Percentiles rank a stretch among this genome's conserved stretches.
Evolutionary conservation across 2,329 filamentous ascomycete species (phyloP).

Genomic region (Ophiostoma australiae): DNA sequence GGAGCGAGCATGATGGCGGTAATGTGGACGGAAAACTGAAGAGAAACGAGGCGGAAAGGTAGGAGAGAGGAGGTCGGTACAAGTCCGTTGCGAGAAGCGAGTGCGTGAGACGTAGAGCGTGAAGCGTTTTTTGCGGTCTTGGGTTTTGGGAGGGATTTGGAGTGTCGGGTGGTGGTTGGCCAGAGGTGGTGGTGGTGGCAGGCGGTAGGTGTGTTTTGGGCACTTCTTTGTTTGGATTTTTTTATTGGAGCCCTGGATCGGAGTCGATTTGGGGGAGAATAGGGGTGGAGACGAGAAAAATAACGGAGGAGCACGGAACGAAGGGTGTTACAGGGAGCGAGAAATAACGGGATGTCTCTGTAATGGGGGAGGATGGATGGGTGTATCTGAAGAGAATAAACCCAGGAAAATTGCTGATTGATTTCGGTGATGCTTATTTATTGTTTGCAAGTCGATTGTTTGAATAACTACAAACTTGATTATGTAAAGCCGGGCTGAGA

Average conservation of each 20-base stretch:
- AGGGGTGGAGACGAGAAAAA: conserved; percentile 20
- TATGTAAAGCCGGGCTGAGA: not conserved
- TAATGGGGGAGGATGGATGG: conserved; percentile 3
- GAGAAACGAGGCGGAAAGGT: conserved; percentile 12
- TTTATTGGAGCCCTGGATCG: conserved; percentile 20
- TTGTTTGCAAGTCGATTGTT: not conserved
- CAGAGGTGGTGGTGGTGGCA: not conserved
- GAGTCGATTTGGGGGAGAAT: conserved; percentile 23
- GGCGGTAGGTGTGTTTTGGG: conserved; percentile 2
- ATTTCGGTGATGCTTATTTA: not conserved
- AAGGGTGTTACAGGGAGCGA: conserved; percentile 12
- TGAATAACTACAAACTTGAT: not conserved
- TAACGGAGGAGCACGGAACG: conserved; percentile 21
- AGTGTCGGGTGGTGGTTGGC: conserved; percentile 12
- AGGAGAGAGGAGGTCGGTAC: conserved; percentile 13
- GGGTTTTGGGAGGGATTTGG: conserved; percentile 5
- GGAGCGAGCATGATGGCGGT: conserved; percentile 55
- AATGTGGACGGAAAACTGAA: conserved; percentile 21
- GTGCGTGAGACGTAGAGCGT: not conserved
- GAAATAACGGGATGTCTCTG: conserved; percentile 8
- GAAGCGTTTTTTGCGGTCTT: conserved; percentile 15
- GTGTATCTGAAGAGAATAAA: not conserved
- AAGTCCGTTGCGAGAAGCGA: conserved; percentile 21
- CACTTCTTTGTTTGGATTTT: conserved; percentile 11
- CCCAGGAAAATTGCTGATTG: not conserved